Conservation (phyloP, 2,329 filamentous ascomycete genomes). For the Neofusicoccum laricinum region DNA sequence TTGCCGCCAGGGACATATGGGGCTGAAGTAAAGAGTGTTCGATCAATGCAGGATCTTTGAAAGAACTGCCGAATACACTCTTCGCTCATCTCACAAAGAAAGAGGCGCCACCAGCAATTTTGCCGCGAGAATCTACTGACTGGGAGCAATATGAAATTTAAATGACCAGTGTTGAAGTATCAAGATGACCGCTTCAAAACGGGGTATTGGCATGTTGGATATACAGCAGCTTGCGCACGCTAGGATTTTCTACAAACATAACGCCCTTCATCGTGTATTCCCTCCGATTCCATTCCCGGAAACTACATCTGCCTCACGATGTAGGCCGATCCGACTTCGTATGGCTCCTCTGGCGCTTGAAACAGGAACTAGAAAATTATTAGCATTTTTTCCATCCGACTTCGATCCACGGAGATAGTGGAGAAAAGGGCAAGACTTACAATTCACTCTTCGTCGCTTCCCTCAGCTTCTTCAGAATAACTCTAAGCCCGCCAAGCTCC, state of each 20-base stretch:
- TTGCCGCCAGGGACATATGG: too few relatives aligned
- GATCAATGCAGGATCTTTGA: too few relatives aligned
- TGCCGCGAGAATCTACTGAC: too few relatives aligned
- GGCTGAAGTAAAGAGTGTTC: too few relatives aligned
- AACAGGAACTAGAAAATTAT: slow-evolving; percentile 12
- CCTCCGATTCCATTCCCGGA: too few relatives aligned
- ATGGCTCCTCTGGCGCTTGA: slow-evolving; percentile 11
- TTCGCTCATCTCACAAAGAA: too few relatives aligned
- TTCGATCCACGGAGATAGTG: not conserved
- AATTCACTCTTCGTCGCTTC: slow-evolving; percentile 38
- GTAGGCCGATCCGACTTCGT: slow-evolving; percentile 13
- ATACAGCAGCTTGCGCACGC: not conserved
- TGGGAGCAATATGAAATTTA: too few relatives aligned
- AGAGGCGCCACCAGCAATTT: too few relatives aligned
- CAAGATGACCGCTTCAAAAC: not conserved
- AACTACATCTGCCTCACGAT: not conserved
- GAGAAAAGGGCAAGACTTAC: slow-evolving; percentile 14
- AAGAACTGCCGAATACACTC: too few relatives aligned
- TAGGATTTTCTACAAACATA: too few relatives aligned
- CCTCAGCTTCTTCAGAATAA: slow-evolving; percentile 66
- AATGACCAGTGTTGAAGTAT: too few relatives aligned
- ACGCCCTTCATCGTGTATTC: not conserved
- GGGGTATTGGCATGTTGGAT: slow-evolving; percentile 8
- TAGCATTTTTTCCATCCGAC: not conserved
- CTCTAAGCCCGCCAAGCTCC: slow-evolving; percentile 86